Evolutionary conservation across 1,139 yeast species (phyloP), one percentile per base, ranked within the genome.

Genomic region (Trichomonascaceae sp.): DNA sequence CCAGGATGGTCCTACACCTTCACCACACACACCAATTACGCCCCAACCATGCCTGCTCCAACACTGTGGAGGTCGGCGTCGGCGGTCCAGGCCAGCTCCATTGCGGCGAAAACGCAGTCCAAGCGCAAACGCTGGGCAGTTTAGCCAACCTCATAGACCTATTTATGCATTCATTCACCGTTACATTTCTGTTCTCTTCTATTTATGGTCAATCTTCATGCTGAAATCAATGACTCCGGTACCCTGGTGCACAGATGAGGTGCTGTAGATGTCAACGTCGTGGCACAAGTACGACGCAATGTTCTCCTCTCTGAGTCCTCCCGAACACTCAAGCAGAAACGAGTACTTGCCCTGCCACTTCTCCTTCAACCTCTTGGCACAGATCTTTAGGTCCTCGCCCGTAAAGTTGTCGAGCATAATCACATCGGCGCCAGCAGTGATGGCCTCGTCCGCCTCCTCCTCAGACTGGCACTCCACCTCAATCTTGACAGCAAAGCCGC

Each of bases 191-290:
- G 6, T 20, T 20, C 11, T 20, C 11, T 20, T 20, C 11, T 8
- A 20, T 20, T 20, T 43, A 33, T 51, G 58, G 42, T 74, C 72
- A 40, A 87, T 75, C 56, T 87, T 87, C 52, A 87, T 67, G 22
- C 93, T 80, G 54, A 76, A 87, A 52, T 87, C 97, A 40, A 85
- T 65, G 20, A 80, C 70, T 0, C 76, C 73, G 11, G 76, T 69
- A 13, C 97, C 96, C 59, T 87, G 97, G 54, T 87, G 97, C 42
- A 87, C 78, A n/a, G 87, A 74, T 22, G 93, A 77, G 1, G 97
- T 87, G 28, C 93, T 79, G 62, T 84, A 87, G 42, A 87, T 76
- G 49, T 87, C 97, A 43, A 87, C 75, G 41, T 79, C 87, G 44
- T 79, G 71, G 47, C 84, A 74, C 47, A 87, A 64, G 50, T 71